Conservation (phyloP, 768 basidiomycete species). For the Tulasnella sp. region DNA sequence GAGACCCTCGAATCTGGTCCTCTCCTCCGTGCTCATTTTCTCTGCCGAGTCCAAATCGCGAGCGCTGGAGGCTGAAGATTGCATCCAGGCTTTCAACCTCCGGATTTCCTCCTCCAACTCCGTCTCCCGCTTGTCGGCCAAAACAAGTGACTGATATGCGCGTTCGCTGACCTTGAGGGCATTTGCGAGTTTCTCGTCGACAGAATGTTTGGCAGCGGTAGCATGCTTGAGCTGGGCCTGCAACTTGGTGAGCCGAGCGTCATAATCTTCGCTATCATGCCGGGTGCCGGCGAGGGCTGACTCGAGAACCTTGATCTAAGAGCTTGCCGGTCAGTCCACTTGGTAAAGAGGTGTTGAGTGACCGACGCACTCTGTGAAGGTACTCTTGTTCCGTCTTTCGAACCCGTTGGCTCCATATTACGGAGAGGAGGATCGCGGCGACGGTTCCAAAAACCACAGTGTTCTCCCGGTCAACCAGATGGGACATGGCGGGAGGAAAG, state of each 20-base stretch:
- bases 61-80: neutral
- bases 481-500: neutral
- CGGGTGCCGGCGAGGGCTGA: conserved; percentile 1
- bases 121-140: conserved; percentile 20
- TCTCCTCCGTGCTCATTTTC: neutral
- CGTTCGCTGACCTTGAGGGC: conserved; percentile 25
- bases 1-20: conserved; percentile 6
- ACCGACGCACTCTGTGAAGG: conserved; percentile 5
- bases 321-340: neutral
- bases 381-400: conserved; percentile 24
- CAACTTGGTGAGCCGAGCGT: conserved; percentile 12
- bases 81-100: neutral
- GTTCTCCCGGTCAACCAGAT: conserved; percentile 21
- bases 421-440: conserved; percentile 23
- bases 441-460: conserved; percentile 24
- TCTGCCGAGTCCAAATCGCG: neutral
- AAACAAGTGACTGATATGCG: conserved; percentile 22
- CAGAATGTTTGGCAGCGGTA: neutral
- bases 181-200: conserved; percentile 19
- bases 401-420: conserved; percentile 22
- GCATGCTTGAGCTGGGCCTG: conserved; percentile 14
- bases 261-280: neutral
- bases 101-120: conserved; percentile 24
- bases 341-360: neutral
- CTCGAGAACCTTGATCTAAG: conserved; percentile 14